phyloP scores from a whole-genome alignment of 495 filamentous ascomycete species.

The Tuber indicum region DNA sequence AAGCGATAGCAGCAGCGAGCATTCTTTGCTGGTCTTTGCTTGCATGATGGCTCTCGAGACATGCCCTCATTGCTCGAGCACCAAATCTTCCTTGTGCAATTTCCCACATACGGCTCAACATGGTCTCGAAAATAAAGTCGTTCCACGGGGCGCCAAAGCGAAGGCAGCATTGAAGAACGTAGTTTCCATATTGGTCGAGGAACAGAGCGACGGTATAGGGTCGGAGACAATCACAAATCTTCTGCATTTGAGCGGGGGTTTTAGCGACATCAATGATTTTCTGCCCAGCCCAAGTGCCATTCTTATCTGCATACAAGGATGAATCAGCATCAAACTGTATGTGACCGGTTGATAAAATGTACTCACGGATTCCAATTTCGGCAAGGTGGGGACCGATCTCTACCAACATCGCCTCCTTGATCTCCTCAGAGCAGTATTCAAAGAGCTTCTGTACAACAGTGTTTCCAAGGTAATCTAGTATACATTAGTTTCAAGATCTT shows the following conservation, averaged over 20 bases:
- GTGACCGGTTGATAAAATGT: not conserved
- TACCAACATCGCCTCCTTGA: constrained; percentile 83
- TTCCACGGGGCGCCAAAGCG: constrained; percentile 84
- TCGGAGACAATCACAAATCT: constrained; percentile 75
- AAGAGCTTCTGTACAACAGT: constrained; percentile 99
- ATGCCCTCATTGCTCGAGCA: constrained; percentile 91
- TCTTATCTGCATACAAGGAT: constrained; percentile 58
- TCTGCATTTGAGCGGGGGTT: constrained; percentile 70
- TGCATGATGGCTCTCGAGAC: constrained; percentile 90
- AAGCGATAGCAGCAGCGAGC: constrained; percentile 86
- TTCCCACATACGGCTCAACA: constrained; percentile 94
- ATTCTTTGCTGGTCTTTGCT: constrained; percentile 93
- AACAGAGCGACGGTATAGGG: constrained; percentile 85
- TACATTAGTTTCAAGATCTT: not conserved
- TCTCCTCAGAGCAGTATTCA: constrained; percentile 83
- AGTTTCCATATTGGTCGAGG: constrained; percentile 97
- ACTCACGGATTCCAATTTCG: constrained; percentile 74
- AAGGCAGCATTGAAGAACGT: constrained; percentile 91
- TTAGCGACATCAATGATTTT: constrained; percentile 97
- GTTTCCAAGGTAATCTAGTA: constrained; percentile 86
- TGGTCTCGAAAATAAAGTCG: constrained; percentile 94
- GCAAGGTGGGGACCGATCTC: constrained; percentile 87
- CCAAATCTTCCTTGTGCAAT: constrained; percentile 89
- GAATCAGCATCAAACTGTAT: constrained; percentile 20
- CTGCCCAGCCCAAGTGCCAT: constrained; percentile 97